Conservation (phyloP, 1,139 yeast genomes). For the Kodamaea fungicola region DNA sequence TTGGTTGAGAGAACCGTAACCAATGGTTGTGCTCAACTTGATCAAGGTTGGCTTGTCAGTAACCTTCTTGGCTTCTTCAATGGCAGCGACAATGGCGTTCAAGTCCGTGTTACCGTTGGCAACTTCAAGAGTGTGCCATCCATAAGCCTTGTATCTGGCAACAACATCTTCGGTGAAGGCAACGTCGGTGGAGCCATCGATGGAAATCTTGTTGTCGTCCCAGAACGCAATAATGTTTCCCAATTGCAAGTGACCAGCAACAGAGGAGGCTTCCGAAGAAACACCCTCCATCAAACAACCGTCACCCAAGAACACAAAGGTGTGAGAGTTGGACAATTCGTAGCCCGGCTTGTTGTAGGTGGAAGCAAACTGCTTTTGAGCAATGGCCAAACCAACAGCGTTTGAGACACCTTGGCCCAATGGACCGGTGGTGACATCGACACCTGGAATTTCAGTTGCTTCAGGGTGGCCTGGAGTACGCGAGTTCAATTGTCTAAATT, state of each 20-base stretch:
- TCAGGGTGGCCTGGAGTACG: constrained; percentile 99
- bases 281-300: constrained; percentile 99
- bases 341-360: constrained; percentile 87
- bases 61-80: constrained; percentile 63
- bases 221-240: constrained; percentile 93
- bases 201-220: constrained; percentile 97
- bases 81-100: constrained; percentile 68
- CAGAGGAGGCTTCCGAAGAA: constrained; percentile 87
- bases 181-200: constrained; percentile 88
- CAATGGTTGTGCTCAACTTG: constrained; percentile 87
- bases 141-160: constrained; percentile 85
- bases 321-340: constrained; percentile 68
- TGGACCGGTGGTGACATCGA: constrained; percentile 98
- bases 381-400: constrained; percentile 97
- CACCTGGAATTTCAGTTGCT: constrained; percentile 71
- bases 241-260: constrained; percentile 95
- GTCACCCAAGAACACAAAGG: constrained; percentile 87
- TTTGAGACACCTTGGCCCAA: constrained; percentile 97
- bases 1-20: constrained; percentile 82
- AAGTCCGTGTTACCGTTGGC: constrained; percentile 80
- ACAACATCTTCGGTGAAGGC: constrained; percentile 95
- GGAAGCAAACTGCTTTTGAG: constrained; percentile 90
- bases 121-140: constrained; percentile 86
- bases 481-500: constrained; percentile 87
- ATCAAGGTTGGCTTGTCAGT: constrained; percentile 86